Conservation (phyloP, 805 yeast species). For the Barnettozyma wickerhamii region DNA sequence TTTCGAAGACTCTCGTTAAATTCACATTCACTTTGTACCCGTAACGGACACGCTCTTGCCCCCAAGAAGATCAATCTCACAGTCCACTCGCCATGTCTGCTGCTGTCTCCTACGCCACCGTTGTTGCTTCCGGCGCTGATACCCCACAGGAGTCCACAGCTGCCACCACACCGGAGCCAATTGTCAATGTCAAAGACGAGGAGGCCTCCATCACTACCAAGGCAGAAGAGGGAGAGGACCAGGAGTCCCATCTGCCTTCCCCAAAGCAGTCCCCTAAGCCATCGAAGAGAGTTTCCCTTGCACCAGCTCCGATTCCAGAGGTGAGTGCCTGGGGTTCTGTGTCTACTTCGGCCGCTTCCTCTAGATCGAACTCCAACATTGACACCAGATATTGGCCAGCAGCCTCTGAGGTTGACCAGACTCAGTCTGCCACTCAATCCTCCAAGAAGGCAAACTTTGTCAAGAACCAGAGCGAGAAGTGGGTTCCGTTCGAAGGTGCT, state of each 20-base stretch:
- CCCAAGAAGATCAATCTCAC: no score
- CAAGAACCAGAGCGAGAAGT: slow-evolving; percentile 47
- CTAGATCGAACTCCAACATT: slow-evolving; percentile 24
- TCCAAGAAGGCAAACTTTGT: slow-evolving; percentile 13
- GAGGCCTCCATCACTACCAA: no score
- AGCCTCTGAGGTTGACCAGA: slow-evolving; percentile 27
- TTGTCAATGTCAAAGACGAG: no score
- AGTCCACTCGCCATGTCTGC: slow-evolving; percentile 6
- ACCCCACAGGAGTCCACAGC: slow-evolving; percentile 21
- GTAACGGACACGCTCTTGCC: no score
- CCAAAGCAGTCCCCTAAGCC: slow-evolving; percentile 25
- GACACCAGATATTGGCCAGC: slow-evolving; percentile 33
- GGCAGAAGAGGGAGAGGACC: slow-evolving; percentile 1
- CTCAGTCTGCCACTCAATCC: neutral
- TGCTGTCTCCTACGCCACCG: slow-evolving; percentile 27
- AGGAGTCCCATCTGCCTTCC: slow-evolving; percentile 24
- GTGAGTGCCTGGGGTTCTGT: slow-evolving; percentile 56
- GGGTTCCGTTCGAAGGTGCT: slow-evolving; percentile 67
- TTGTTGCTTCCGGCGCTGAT: slow-evolving; percentile 4
- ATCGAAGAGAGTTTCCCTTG: slow-evolving; percentile 30
- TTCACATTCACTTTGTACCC: slow-evolving; percentile 2
- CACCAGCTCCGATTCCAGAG: slow-evolving; percentile 65
- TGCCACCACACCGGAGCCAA: slow-evolving; percentile 19
- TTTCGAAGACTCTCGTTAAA: neutral
- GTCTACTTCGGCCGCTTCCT: slow-evolving; percentile 22